Conservation (phyloP, 2,329 filamentous ascomycete genomes). For the Acephala macrosclerotiorum region DNA sequence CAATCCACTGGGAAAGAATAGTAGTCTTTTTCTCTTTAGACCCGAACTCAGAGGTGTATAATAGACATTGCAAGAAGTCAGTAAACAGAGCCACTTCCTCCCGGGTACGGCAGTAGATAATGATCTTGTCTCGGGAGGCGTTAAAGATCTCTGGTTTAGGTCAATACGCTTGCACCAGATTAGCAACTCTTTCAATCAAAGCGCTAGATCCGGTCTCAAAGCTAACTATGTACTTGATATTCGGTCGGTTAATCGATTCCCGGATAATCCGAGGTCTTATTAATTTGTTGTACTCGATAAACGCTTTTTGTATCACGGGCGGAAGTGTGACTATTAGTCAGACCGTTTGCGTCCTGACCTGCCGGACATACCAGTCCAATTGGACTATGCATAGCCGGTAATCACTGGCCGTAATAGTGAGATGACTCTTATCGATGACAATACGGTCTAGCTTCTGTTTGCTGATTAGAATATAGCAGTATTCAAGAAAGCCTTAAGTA, state of each 20-base stretch:
- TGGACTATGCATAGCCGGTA: conserved; percentile 26
- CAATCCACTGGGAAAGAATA: conserved; percentile 20
- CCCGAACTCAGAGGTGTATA: conserved; percentile 8
- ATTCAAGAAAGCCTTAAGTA: too few relatives aligned
- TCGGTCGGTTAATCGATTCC: too few relatives aligned
- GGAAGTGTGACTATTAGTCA: conserved; percentile 26
- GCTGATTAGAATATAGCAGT: too few relatives aligned
- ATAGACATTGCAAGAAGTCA: conserved; percentile 19
- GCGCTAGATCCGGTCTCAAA: too few relatives aligned
- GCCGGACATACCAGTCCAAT: conserved; percentile 23
- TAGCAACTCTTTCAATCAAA: too few relatives aligned
- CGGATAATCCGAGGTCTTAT: conserved; percentile 23
- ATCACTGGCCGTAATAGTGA: conserved; percentile 27
- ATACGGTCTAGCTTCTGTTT: too few relatives aligned
- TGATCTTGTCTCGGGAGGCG: too few relatives aligned
- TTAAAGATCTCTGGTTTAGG: too few relatives aligned
- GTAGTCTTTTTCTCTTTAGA: conserved; percentile 19
- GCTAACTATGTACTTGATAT: too few relatives aligned
- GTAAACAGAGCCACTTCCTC: too few relatives aligned
- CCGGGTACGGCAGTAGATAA: too few relatives aligned
- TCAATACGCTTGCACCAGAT: conserved; percentile 14
- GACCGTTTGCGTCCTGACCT: conserved; percentile 25
- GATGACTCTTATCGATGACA: too few relatives aligned
- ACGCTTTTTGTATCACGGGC: conserved; percentile 24
- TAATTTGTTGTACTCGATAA: conserved; percentile 29